Base-by-base conservation (phyloP, 1,139 yeast species). In the Dujonia santamariae region DNA sequence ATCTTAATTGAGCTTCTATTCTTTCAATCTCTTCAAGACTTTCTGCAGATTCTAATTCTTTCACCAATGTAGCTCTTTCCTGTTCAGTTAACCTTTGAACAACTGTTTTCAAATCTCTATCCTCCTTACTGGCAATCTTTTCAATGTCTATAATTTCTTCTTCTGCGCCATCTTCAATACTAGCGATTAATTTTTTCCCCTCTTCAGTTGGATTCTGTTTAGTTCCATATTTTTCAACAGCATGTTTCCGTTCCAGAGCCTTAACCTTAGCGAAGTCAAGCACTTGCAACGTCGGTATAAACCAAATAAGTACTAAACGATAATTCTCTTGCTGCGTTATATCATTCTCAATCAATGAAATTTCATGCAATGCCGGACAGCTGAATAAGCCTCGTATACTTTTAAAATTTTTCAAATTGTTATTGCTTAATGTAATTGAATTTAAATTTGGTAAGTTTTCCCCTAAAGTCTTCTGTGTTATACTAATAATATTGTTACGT, bases 21-120 rank as follows among this genome's bases (percentile, higher is more conserved):
- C 77, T 61, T 43, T 82, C 86, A 11, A 88, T 82, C 45, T 88
- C 96, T 11, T 73, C 84, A 40, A 88, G 54, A 35, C 81, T 78
- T 4, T 77, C 68, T 1, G 96, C 95, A 23, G 59, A 61, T 36
- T 71, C 70, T 37, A 88, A 61, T 39, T 77, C 72, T 31, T 63
- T 54, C 43, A 80, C 67, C 32, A 88, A 56, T 35, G 60, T 59
- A 12, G 57, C 56, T 41, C 69, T 72, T 35, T 82, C 87, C 11
- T 70, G 77, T 1, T 65, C 70, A 1, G 80, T 65, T 44, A 85
- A 61, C 39, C 69, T 73, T 23, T 59, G 53, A 15, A 65, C 58
- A 0, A 65, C 58, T 19, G 45, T 45, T 7, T 19, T 14, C 21
- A 26, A 9, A n/a, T 35, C 37, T 26, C 29, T 19, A 13, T 20